Evolutionary conservation across 2,329 filamentous ascomycete species (phyloP).

Genomic region (Cryphonectria radicalis): DNA sequence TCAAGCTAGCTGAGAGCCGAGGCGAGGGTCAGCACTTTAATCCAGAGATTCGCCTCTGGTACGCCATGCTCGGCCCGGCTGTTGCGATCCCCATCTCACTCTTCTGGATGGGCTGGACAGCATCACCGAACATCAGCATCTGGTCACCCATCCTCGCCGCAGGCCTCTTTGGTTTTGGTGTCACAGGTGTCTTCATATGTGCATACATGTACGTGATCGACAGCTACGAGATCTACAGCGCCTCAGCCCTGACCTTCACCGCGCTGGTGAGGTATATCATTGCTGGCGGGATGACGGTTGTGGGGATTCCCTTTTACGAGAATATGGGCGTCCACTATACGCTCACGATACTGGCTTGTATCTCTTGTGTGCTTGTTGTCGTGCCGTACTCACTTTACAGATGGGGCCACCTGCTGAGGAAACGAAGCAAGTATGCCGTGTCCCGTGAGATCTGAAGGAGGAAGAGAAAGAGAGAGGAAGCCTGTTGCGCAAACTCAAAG

Average conservation of each 20-base stretch:
- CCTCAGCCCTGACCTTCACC: conserved; percentile 40
- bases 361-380: conserved; percentile 36
- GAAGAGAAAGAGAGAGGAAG: not conserved
- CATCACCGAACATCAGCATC: conserved; percentile 45
- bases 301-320: conserved; percentile 40
- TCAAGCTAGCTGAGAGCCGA: conserved; percentile 16
- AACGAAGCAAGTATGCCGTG: conserved; percentile 26
- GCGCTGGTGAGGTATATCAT: conserved; percentile 38
- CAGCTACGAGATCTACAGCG: conserved; percentile 40
- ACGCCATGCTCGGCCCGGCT: conserved; percentile 48
- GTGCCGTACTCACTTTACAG: conserved; percentile 39
- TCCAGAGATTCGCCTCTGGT: conserved; percentile 47
- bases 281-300: conserved; percentile 42
- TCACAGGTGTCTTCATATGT: conserved; percentile 45
- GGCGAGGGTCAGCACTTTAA: conserved; percentile 38
- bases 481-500: not conserved
- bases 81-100: conserved; percentile 48
- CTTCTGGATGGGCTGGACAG: conserved; percentile 57
- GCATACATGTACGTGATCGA: conserved; percentile 45
- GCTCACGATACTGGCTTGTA: conserved; percentile 39
- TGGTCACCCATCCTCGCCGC: conserved; percentile 51
- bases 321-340: conserved; percentile 41
- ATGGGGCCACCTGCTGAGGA: conserved; percentile 30
- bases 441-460: conserved; percentile 18
- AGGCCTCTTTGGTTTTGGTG: conserved; percentile 49